Percentiles rank a stretch among this genome's conserved stretches.
These are phyloP conservation scores for Vanrija pseudolonga DNA, from an alignment of 1,284 basidiomycete species.

Conservation along the genomic window DNA sequence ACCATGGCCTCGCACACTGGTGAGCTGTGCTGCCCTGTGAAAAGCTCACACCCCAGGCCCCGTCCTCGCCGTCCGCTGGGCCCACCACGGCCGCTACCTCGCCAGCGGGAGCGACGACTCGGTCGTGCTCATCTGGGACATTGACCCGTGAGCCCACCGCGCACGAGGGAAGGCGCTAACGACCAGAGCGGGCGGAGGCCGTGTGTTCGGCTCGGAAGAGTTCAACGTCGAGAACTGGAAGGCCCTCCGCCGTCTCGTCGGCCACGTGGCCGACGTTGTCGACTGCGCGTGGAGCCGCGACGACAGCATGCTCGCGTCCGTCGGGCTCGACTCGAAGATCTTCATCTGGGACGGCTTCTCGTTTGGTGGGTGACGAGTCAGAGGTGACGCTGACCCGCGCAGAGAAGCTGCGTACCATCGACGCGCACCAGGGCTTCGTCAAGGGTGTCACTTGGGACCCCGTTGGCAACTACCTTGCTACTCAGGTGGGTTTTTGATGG, in stretches of 20 bases:
- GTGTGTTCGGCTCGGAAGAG: conserved; percentile 87
- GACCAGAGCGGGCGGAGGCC: conserved; percentile 67
- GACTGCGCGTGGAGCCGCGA: conserved; percentile 93
- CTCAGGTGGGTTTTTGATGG: conserved; percentile 51
- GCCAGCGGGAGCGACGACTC: conserved; percentile 96
- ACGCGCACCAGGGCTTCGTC: conserved; percentile 91
- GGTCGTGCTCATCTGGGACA: conserved; percentile 94
- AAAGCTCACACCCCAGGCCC: conserved; percentile 57
- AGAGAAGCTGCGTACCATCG: conserved; percentile 79
- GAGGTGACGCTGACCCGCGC: conserved; percentile 1
- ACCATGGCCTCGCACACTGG: conserved; percentile 90
- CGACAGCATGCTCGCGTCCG: conserved; percentile 87
- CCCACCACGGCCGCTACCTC: conserved; percentile 86
- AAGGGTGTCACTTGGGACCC: conserved; percentile 99
- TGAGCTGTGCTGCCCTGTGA: conserved; percentile 21
- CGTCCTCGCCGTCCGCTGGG: conserved; percentile 93
- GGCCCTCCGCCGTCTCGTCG: conserved; percentile 81
- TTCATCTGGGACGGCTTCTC: conserved; percentile 89
- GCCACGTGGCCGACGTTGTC: conserved; percentile 95
- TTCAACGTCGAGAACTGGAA: conserved; percentile 97
- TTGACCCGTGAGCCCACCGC: conserved; percentile 71
- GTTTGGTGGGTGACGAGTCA: conserved; percentile 57
- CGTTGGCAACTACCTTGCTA: conserved; percentile 90
- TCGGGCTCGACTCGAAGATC: conserved; percentile 86
- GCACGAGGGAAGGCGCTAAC: not conserved